These are phyloP conservation scores for Gastrolobium bilobum DNA, from an alignment of 306 rosid genomes.

Conservation along the genomic window DNA sequence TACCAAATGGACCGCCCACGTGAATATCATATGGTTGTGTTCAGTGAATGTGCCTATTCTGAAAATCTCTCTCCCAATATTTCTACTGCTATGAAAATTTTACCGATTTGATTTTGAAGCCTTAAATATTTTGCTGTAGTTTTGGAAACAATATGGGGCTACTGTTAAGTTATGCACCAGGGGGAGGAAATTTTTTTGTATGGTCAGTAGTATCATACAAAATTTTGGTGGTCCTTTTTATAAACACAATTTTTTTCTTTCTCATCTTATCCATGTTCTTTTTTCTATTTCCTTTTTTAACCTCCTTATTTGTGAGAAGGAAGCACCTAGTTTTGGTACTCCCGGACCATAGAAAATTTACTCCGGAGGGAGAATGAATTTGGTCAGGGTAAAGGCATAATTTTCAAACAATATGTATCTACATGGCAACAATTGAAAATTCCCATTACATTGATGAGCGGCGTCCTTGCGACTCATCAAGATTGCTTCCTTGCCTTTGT, in stretches of 20 bases:
- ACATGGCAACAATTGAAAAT: not conserved
- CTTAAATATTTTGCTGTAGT: not conserved
- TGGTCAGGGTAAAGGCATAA: not conserved
- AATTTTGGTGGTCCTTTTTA: too few species aligned
- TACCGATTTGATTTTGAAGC: not conserved
- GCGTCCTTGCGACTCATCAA: slow-evolving; percentile 62
- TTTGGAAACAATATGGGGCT: slow-evolving; percentile 23
- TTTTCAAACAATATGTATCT: not conserved
- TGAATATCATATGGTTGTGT: not conserved
- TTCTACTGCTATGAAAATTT: not conserved
- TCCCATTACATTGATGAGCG: slow-evolving; percentile 56
- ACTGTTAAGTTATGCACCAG: not conserved
- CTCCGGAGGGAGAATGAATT: not conserved
- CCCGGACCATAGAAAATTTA: too few species aligned
- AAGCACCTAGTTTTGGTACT: too few species aligned
- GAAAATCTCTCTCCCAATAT: not conserved
- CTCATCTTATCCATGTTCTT: too few species aligned
- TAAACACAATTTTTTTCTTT: too few species aligned
- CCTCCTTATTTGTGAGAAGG: too few species aligned
- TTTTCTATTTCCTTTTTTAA: too few species aligned
- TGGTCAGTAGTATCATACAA: too few species aligned
- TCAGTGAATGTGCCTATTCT: too few species aligned
- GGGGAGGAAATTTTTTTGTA: not conserved
- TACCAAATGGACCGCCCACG: not conserved
- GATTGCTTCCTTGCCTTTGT: slow-evolving; percentile 35